Base-by-base conservation (phyloP, 306 rosid species). In the Rosa persica region DNA sequence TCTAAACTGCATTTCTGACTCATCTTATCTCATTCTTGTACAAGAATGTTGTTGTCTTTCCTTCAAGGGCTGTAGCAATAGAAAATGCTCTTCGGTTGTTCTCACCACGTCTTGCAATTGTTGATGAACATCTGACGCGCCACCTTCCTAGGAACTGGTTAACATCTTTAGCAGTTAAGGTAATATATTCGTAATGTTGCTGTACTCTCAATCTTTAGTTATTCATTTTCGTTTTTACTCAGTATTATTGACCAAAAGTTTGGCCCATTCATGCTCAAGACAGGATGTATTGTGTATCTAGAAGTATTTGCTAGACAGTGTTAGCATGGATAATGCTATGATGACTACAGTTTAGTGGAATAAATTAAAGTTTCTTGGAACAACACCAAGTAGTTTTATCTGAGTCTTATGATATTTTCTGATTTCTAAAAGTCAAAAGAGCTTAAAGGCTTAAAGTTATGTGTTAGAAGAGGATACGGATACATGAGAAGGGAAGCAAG, bases 61-160 rank as follows among this genome's bases (percentile, higher is more conserved):
- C 99, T 81, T 92, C 99, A 68, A 93, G 99, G 83, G 81, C 89
- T 51, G 92, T 89, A 60, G 98, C 97, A 27, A 95, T 95, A 80
- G 99, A 95, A 96, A 89, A 91, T 81, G 93, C 91, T 78, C 96
- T 95, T 83, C 93, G 90, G 65, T 82, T 92, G 89, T 95, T 91
- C 86, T 89, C 97, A 13, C 99, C 99, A 67, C 90, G 82, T 38
- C 98, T 95, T 76, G 99, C 96, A 79, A 77, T 95, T 86, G 99
- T 95, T 74, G 99, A 95, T 79, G 98, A 95, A 88, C 91, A 91
- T 89, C 89, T 95, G 73, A 93, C 97, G 65, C 93, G 90, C 36
- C 88, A 92, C 77, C 92, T 95, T 44, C 98, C 99, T 20, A 83
- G 84, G 87, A 84, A 84, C 62, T 95, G 99, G 99, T 77, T 93